Conservation (phyloP, 192 early-diverging fungal species). For the Gigaspora rosea region DNA sequence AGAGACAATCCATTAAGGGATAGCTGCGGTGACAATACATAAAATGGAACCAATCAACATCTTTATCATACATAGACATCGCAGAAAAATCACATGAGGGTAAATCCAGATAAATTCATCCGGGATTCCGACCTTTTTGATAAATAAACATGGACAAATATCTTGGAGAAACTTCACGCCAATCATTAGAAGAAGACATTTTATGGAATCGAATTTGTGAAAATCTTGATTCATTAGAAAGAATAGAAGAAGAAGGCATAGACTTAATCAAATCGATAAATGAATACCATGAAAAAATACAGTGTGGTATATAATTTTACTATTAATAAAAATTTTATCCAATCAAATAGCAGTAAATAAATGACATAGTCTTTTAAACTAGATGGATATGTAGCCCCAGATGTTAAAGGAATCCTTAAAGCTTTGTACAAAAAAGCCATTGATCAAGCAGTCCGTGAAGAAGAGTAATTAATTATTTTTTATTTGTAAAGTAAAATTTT, state of each 20-base stretch:
- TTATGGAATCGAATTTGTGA: background rate
- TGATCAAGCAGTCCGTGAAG: background rate
- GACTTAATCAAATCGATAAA: background rate
- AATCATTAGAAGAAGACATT: background rate
- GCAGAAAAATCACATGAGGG: too few relatives aligned
- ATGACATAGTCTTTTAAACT: background rate
- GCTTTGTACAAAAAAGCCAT: background rate
- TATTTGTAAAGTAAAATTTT: background rate
- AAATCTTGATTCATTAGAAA: background rate
- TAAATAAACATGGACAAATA: background rate
- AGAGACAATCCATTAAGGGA: too few relatives aligned
- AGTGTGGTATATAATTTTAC: background rate
- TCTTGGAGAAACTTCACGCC: background rate
- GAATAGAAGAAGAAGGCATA: constrained; percentile 9
- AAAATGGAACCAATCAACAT: too few relatives aligned
- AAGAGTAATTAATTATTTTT: background rate
- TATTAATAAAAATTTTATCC: background rate
- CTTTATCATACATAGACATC: too few relatives aligned
- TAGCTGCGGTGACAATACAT: too few relatives aligned
- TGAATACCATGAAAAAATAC: background rate
- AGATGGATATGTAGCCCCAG: background rate
- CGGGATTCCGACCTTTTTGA: too few relatives aligned
- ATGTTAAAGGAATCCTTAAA: background rate
- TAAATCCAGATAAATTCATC: too few relatives aligned
- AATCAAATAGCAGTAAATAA: background rate